These are phyloP conservation scores for Apocynum venetum DNA, from an alignment of 257 asterid species.

Conservation along the genomic window DNA sequence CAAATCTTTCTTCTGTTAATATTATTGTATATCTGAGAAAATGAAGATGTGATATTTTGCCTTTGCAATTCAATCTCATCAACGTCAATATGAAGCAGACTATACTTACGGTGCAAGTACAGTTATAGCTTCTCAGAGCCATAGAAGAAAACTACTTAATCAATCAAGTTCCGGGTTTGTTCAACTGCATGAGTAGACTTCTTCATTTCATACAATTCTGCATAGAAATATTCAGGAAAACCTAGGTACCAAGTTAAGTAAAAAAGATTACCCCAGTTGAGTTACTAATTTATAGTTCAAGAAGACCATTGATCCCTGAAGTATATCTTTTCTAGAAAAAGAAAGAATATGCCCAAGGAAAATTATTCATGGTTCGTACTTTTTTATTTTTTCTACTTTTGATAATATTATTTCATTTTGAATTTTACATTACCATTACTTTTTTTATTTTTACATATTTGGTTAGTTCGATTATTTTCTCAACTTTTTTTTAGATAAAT, in stretches of 20 bases:
- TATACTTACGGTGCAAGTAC: not conserved
- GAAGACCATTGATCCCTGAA: not conserved
- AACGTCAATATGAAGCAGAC: not conserved
- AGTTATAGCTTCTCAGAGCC: not conserved
- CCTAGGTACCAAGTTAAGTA: too few relatives aligned
- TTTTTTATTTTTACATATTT: too few relatives aligned
- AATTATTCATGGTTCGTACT: too few relatives aligned
- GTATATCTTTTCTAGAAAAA: too few relatives aligned
- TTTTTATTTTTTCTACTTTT: too few relatives aligned
- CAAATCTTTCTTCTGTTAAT: conserved; percentile 25
- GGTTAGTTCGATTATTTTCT: too few relatives aligned
- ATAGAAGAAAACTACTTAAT: too few relatives aligned
- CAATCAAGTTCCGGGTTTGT: too few relatives aligned
- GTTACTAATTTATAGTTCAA: not conserved
- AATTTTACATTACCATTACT: too few relatives aligned
- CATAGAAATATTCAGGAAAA: too few relatives aligned
- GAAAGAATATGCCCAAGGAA: not conserved
- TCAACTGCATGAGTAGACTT: not conserved
- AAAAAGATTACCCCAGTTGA: not conserved
- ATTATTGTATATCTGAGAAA: conserved; percentile 36
- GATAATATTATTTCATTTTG: too few relatives aligned
- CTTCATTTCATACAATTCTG: not conserved
- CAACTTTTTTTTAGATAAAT: too few relatives aligned
- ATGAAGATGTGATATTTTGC: conserved; percentile 4
- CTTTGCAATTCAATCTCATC: not conserved